Percentiles rank a stretch among this genome's conserved stretches.
These are phyloP conservation scores for Erythrophleum fordii DNA, from an alignment of 306 rosid species.

Conservation along the genomic window DNA sequence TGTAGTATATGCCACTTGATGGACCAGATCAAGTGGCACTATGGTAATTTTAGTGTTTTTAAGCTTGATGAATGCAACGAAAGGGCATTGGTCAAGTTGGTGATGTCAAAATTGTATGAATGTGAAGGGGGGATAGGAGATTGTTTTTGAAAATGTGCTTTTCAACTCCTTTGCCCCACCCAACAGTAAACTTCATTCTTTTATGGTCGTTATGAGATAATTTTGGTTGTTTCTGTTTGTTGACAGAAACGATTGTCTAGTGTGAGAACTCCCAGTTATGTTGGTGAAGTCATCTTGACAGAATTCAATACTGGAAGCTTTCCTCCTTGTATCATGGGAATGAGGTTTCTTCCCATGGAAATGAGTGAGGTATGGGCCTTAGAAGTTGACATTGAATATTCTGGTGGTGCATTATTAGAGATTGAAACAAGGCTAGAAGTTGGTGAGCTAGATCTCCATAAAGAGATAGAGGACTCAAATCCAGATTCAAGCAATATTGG, in stretches of 20 bases:
- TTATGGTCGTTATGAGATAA: slow-evolving; percentile 29
- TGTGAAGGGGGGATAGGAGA: background rate
- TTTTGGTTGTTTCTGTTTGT: slow-evolving; percentile 35
- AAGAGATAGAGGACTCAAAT: slow-evolving; percentile 49
- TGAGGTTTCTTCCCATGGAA: slow-evolving; percentile 87
- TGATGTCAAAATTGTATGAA: slow-evolving; percentile 24
- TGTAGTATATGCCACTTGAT: background rate
- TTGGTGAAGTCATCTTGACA: slow-evolving; percentile 84
- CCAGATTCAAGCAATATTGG: slow-evolving; percentile 54
- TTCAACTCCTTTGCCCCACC: background rate
- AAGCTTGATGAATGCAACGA: slow-evolving; percentile 5
- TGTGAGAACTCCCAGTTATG: slow-evolving; percentile 81
- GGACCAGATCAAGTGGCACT: background rate
- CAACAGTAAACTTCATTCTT: background rate
- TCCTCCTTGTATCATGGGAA: slow-evolving; percentile 77
- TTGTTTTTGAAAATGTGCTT: background rate
- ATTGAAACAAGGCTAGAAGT: slow-evolving; percentile 89
- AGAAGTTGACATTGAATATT: slow-evolving; percentile 86
- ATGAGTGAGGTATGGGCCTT: slow-evolving; percentile 83
- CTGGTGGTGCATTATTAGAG: slow-evolving; percentile 74
- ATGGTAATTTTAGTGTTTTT: background rate
- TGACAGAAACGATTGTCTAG: slow-evolving; percentile 69
- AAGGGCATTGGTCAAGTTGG: background rate
- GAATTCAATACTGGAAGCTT: slow-evolving; percentile 68
- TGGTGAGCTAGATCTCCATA: slow-evolving; percentile 65